A percentile compares a stretch with the other conserved stretches of the same genome.
phyloP scores from a whole-genome alignment of 2,329 filamentous ascomycete species.

The Pseudocercospora eumusae region DNA sequence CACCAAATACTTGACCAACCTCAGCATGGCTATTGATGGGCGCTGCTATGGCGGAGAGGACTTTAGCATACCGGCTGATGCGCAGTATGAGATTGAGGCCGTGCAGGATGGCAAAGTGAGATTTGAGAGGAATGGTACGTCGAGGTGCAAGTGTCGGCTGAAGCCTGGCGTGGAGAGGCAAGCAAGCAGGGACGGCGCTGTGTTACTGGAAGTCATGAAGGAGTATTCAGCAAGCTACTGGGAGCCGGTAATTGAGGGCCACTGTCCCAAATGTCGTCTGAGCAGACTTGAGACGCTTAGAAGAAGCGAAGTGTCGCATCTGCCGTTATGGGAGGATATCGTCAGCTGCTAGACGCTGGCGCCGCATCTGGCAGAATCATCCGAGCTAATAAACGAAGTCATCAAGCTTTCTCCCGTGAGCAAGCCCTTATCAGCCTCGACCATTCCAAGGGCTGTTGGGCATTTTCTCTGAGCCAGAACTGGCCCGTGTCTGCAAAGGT shows the following conservation, averaged over 20 bases:
- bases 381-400: not conserved
- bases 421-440: not conserved
- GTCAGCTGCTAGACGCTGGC: not conserved
- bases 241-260: slow-evolving; percentile 24
- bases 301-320: slow-evolving; percentile 16
- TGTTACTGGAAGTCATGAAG: slow-evolving; percentile 28
- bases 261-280: slow-evolving; percentile 23
- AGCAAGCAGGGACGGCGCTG: slow-evolving; percentile 24
- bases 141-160: slow-evolving; percentile 24
- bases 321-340: slow-evolving; percentile 27
- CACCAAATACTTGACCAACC: slow-evolving; percentile 13
- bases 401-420: not conserved
- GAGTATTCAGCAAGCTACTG: slow-evolving; percentile 24
- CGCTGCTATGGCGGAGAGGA: slow-evolving; percentile 27
- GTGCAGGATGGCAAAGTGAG: slow-evolving; percentile 18
- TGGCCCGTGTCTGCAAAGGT: not conserved
- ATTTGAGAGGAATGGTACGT: slow-evolving; percentile 26
- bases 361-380: not conserved
- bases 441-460: not conserved
- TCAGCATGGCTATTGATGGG: slow-evolving; percentile 27
- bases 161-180: slow-evolving; percentile 22
- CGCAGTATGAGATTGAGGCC: slow-evolving; percentile 23
- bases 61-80: slow-evolving; percentile 17
- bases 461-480: not conserved
- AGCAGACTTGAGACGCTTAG: slow-evolving; percentile 24